Evolutionary conservation across 108 stramenopile species (phyloP).

Genomic region (Tribonema minus): DNA sequence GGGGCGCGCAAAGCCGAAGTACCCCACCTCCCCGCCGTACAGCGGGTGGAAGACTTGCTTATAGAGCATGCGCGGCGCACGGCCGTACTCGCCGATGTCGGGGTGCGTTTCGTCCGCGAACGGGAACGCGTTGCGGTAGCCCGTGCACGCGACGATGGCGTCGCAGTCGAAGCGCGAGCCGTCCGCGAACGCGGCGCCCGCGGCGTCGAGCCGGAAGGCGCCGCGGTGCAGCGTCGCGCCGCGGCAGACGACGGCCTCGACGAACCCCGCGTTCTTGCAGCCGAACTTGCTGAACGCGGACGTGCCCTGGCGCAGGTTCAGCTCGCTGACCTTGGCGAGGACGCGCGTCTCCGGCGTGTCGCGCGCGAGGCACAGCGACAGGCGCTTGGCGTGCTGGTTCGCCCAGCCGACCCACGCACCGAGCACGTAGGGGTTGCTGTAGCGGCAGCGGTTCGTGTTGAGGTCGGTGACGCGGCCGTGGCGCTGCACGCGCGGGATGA

Average conservation of each 20-base stretch:
- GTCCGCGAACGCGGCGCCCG: slow-evolving; percentile 35
- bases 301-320: slow-evolving; percentile 32
- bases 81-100: slow-evolving; percentile 33
- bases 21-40: slow-evolving; percentile 41
- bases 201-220: slow-evolving; percentile 38
- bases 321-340: slow-evolving; percentile 29
- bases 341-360: slow-evolving; percentile 16
- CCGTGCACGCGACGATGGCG: slow-evolving; percentile 48
- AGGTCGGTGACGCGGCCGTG: slow-evolving; percentile 46
- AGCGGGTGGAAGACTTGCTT: slow-evolving; percentile 40
- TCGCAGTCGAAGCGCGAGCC: slow-evolving; percentile 47
- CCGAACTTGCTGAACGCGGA: slow-evolving; percentile 54
- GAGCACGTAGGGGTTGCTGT: slow-evolving; percentile 47
- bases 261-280: slow-evolving; percentile 53
- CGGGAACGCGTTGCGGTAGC: slow-evolving; percentile 45
- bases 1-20: slow-evolving; percentile 48
- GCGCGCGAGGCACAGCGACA: slow-evolving; percentile 5
- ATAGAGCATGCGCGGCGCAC: slow-evolving; percentile 35
- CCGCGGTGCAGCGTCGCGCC: slow-evolving; percentile 38
- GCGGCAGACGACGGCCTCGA: slow-evolving; percentile 43
- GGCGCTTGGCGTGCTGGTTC: slow-evolving; percentile 33
- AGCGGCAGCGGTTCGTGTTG: slow-evolving; percentile 52
- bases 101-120: slow-evolving; percentile 45
- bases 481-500: slow-evolving; percentile 45
- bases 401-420: slow-evolving; percentile 34